phyloP scores from a whole-genome alignment of 305 asterid species.

The Ajuga reptans region DNA sequence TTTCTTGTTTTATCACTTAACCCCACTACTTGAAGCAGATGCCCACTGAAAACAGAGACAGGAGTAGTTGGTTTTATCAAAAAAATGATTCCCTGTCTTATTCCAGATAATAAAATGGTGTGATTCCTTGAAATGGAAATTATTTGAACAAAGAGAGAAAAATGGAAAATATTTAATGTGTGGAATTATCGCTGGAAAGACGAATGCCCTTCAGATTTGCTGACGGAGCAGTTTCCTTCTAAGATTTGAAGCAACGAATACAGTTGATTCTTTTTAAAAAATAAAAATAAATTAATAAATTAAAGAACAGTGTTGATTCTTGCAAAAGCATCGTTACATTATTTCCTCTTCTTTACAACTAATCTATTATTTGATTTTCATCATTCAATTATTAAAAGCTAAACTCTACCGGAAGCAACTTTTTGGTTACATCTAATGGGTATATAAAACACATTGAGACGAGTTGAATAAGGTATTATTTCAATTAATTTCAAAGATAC shows the following conservation, averaged over 20 bases:
- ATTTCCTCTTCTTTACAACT: neutral
- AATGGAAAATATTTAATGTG: neutral
- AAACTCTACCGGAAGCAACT: neutral
- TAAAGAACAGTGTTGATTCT: too few species aligned
- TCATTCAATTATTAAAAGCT: neutral
- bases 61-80: neutral
- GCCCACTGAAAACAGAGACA: conserved; percentile 19
- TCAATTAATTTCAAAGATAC: too few species aligned
- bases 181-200: conserved; percentile 25
- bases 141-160: neutral
- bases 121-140: neutral
- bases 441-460: too few species aligned
- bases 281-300: too few species aligned
- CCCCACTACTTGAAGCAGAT: conserved; percentile 28
- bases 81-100: neutral
- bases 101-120: neutral
- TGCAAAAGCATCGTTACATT: neutral
- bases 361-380: neutral
- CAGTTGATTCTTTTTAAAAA: too few species aligned
- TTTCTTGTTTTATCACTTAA: too few species aligned
- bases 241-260: conserved; percentile 28
- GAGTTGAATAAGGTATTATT: too few species aligned
- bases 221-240: conserved; percentile 12
- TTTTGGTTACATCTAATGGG: too few species aligned
- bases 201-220: neutral